Conservation (phyloP, 164 flowering plant species). For the Akebia trifoliata region DNA sequence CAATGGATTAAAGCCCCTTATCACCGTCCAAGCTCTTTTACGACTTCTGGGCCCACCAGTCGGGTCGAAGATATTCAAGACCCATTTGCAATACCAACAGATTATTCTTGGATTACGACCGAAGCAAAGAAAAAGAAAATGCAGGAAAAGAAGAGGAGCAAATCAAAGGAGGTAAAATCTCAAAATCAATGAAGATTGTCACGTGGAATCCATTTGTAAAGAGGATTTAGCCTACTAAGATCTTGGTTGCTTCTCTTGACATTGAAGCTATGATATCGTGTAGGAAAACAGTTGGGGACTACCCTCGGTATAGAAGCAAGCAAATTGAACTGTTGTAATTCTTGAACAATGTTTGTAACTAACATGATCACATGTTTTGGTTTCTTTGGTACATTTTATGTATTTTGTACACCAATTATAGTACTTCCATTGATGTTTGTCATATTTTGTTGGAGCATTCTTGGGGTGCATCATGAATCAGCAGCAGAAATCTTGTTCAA, state of each 20-base stretch:
- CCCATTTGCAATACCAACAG: conserved; percentile 75
- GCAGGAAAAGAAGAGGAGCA: conserved; percentile 71
- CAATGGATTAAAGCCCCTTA: conserved; percentile 83
- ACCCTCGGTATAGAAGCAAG: conserved; percentile 3
- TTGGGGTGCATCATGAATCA: no score
- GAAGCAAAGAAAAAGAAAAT: conserved; percentile 86
- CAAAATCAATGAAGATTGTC: conserved; percentile 23
- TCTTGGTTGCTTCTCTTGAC: background rate
- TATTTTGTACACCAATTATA: conserved; percentile 8
- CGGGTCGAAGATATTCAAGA: conserved; percentile 62
- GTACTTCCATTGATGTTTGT: conserved; percentile 5
- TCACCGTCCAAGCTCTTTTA: conserved; percentile 44
- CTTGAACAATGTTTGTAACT: conserved; percentile 13
- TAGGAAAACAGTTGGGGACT: background rate
- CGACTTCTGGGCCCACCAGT: conserved; percentile 38
- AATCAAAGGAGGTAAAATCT: conserved; percentile 55
- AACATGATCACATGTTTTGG: conserved; percentile 8
- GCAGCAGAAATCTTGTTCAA: no score
- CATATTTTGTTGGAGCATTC: no score
- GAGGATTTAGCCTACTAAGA: background rate
- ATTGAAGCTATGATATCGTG: no score
- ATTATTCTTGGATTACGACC: conserved; percentile 71
- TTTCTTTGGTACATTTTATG: conserved; percentile 4
- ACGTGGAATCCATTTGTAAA: background rate
- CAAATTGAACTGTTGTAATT: conserved; percentile 1